phyloP scores from a whole-genome alignment of 192 early-diverging fungal species.

The Coemansia sp. region DNA sequence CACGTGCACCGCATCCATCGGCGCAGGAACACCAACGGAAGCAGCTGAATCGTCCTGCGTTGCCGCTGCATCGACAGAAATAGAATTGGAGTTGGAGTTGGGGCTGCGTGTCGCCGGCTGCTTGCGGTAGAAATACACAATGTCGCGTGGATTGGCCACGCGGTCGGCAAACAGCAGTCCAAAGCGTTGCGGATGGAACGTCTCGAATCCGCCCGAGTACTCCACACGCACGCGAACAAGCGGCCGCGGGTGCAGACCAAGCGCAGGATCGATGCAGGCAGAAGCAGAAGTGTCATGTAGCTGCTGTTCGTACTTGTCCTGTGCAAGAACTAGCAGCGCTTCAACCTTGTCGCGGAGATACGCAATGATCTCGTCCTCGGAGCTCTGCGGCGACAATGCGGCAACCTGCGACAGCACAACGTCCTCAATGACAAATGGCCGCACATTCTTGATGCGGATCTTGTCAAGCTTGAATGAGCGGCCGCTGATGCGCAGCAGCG shows the following conservation, averaged over 20 bases:
- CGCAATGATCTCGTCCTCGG: slow-evolving; percentile 58
- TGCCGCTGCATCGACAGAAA: neutral
- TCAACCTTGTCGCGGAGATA: slow-evolving; percentile 55
- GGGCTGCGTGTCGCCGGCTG: slow-evolving; percentile 5
- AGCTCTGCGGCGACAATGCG: slow-evolving; percentile 56
- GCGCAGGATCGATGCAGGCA: slow-evolving; percentile 31
- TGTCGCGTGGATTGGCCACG: slow-evolving; percentile 88
- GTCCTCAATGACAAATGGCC: slow-evolving; percentile 83
- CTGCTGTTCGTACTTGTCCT: slow-evolving; percentile 60
- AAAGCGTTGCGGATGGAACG: slow-evolving; percentile 86
- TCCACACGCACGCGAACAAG: slow-evolving; percentile 86
- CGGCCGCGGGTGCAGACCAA: slow-evolving; percentile 61
- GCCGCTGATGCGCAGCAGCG: slow-evolving; percentile 63
- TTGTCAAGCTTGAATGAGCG: slow-evolving; percentile 72
- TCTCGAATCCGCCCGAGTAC: slow-evolving; percentile 80
- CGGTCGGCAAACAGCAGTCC: slow-evolving; percentile 75
- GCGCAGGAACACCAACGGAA: slow-evolving; percentile 56
- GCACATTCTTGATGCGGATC: slow-evolving; percentile 74
- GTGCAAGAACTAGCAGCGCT: slow-evolving; percentile 67
- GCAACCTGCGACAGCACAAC: slow-evolving; percentile 60
- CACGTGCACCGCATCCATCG: slow-evolving; percentile 67
- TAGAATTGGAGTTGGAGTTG: neutral
- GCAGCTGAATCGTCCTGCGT: slow-evolving; percentile 13
- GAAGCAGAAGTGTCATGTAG: slow-evolving; percentile 13
- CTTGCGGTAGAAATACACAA: slow-evolving; percentile 79